A percentile compares a stretch with the other conserved stretches of the same genome.
phyloP scores from a whole-genome alignment of 768 basidiomycete species.

The Suillus cothurnatus region DNA sequence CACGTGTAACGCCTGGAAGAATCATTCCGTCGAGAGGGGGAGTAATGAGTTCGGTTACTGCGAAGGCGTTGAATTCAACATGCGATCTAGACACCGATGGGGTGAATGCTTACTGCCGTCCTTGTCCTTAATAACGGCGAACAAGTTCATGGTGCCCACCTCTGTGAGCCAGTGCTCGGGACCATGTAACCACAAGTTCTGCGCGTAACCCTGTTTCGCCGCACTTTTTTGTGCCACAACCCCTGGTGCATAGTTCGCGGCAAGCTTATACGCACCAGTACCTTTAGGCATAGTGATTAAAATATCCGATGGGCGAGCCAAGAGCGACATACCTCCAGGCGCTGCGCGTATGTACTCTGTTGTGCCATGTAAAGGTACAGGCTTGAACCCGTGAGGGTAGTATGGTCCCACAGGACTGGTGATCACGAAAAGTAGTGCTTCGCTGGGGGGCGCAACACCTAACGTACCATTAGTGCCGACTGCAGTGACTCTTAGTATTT shows the following conservation, averaged over 20 bases:
- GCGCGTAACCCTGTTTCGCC: conserved; percentile 74
- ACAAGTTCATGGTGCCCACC: conserved; percentile 94
- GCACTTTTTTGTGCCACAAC: conserved; percentile 84
- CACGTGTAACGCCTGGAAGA: conserved; percentile 69
- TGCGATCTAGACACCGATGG: neutral
- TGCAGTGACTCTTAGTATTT: conserved; percentile 30
- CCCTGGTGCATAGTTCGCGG: conserved; percentile 87
- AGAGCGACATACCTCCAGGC: conserved; percentile 62
- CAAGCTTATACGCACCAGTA: conserved; percentile 87
- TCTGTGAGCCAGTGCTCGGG: conserved; percentile 53
- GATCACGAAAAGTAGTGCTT: conserved; percentile 69
- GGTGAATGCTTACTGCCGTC: conserved; percentile 54
- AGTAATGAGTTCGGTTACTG: conserved; percentile 61
- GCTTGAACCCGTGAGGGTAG: conserved; percentile 87
- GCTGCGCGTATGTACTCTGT: conserved; percentile 83
- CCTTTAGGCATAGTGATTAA: conserved; percentile 40
- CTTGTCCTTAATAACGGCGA: conserved; percentile 72
- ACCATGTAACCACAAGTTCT: conserved; percentile 90
- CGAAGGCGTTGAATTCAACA: neutral
- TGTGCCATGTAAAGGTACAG: conserved; percentile 83
- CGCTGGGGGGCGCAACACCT: conserved; percentile 60
- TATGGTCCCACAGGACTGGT: conserved; percentile 74
- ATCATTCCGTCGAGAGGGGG: conserved; percentile 68
- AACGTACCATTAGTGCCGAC: conserved; percentile 66
- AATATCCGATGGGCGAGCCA: neutral